A percentile compares a stretch with the other conserved stretches of the same genome.
Evolutionary conservation across 1,139 yeast species (phyloP).

Genomic region (Debaryomyces sp.): DNA sequence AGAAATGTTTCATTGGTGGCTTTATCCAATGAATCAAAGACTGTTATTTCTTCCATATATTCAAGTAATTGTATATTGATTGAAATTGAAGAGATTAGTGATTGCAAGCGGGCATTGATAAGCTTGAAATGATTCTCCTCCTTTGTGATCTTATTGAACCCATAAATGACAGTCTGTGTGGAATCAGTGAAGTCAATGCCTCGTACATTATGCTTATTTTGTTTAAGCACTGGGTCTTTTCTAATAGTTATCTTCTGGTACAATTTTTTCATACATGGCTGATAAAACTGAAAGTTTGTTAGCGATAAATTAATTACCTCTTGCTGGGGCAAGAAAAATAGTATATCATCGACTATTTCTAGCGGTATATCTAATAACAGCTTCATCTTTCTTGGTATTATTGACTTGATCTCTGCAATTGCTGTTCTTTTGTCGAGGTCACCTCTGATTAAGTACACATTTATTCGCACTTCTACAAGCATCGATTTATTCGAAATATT

Average conservation of each 20-base stretch:
- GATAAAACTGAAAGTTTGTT: constrained; percentile 40
- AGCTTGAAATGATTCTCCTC: constrained; percentile 22
- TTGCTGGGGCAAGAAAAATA: constrained; percentile 36
- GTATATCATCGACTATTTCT: constrained; percentile 18
- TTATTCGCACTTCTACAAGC: background rate
- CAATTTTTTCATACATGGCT: constrained; percentile 34
- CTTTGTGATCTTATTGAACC: constrained; percentile 14
- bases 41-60: constrained; percentile 25
- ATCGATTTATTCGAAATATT: background rate
- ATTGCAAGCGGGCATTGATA: constrained; percentile 32
- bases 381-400: background rate
- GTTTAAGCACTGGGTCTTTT: constrained; percentile 24
- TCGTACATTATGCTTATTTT: constrained; percentile 7
- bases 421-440: background rate
- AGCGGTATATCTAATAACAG: constrained; percentile 19
- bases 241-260: constrained; percentile 33
- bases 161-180: constrained; percentile 11
- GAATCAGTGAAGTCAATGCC: constrained; percentile 10
- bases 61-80: constrained; percentile 30
- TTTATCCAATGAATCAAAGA: constrained; percentile 18
- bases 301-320: constrained; percentile 36
- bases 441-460: background rate
- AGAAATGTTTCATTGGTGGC: background rate
- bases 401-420: background rate
- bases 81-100: constrained; percentile 27